phyloP scores from a whole-genome alignment of 352 stramenopile species.

The Globisporangium spinosum region DNA sequence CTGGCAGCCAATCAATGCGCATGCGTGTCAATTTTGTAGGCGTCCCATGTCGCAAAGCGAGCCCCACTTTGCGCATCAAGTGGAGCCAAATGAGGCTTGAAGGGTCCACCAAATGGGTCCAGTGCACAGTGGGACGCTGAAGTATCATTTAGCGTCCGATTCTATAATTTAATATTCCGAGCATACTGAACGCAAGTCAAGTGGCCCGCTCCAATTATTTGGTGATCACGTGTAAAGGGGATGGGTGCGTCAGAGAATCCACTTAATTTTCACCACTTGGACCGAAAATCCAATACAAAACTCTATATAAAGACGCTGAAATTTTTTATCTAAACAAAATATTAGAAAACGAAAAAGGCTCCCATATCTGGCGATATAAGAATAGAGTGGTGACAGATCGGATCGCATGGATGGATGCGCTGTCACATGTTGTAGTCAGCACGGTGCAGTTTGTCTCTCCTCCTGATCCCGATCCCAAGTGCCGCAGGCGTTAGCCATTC shows the following conservation, averaged over 20 bases:
- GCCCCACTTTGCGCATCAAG: background rate
- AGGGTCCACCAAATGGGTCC: background rate
- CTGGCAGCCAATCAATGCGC: background rate
- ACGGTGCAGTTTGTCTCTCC: background rate
- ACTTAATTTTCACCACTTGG: background rate
- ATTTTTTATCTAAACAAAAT: background rate
- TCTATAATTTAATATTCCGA: background rate
- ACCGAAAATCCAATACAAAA: background rate
- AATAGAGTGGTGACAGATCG: background rate
- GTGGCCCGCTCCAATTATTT: conserved; percentile 1
- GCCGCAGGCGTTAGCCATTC: background rate
- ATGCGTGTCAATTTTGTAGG: background rate
- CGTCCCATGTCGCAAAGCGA: background rate
- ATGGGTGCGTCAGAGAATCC: background rate
- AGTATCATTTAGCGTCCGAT: background rate
- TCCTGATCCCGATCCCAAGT: background rate
- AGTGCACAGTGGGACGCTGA: conserved; percentile 1
- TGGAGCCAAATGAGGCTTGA: background rate
- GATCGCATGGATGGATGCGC: background rate
- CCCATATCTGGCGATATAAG: background rate
- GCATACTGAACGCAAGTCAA: conserved; percentile 14
- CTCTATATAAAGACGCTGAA: background rate
- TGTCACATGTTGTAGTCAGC: background rate
- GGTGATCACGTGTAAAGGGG: conserved; percentile 2
- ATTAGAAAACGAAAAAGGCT: background rate